These are phyloP conservation scores for Scenedesmus sp. DNA, from an alignment of 163 green algal species.

Conservation along the genomic window DNA sequence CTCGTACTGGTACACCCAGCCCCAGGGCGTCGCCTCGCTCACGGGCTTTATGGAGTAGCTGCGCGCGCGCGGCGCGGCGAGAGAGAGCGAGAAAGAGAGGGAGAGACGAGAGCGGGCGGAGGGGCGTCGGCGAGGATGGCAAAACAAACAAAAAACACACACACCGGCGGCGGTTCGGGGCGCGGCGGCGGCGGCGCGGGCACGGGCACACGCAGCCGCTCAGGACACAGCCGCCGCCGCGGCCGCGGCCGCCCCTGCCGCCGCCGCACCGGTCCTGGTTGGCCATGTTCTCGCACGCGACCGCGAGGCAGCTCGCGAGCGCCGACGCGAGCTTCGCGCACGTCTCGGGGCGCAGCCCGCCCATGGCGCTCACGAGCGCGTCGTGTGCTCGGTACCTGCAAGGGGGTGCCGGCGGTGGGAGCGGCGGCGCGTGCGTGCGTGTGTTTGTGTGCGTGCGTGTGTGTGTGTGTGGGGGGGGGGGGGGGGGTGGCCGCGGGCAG, in stretches of 20 bases:
- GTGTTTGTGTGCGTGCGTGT: slow-evolving; percentile 1
- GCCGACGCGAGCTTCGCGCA: slow-evolving; percentile 31
- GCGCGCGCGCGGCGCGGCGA: too few species aligned
- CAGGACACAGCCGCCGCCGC: too few species aligned
- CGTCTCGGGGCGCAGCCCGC: slow-evolving; percentile 28
- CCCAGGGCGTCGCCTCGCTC: slow-evolving; percentile 10
- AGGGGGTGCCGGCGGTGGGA: background rate
- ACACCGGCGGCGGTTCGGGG: background rate
- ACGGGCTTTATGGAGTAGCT: slow-evolving; percentile 37
- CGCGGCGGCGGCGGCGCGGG: too few species aligned
- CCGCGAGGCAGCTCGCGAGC: slow-evolving; percentile 35
- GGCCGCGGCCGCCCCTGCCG: background rate
- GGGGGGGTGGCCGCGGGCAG: too few species aligned
- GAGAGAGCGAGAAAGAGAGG: too few species aligned
- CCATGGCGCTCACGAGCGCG: slow-evolving; percentile 19
- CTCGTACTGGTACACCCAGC: slow-evolving; percentile 44
- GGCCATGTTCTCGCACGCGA: slow-evolving; percentile 36
- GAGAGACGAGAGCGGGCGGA: too few species aligned
- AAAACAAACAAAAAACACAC: background rate
- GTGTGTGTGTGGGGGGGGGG: too few species aligned
- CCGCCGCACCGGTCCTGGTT: slow-evolving; percentile 23
- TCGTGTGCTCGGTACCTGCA: slow-evolving; percentile 33
- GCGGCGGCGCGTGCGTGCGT: background rate
- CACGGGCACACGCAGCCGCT: background rate
- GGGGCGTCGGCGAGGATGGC: too few species aligned